Conservation (phyloP, 768 basidiomycete species). For the Naganishia vishniacii region DNA sequence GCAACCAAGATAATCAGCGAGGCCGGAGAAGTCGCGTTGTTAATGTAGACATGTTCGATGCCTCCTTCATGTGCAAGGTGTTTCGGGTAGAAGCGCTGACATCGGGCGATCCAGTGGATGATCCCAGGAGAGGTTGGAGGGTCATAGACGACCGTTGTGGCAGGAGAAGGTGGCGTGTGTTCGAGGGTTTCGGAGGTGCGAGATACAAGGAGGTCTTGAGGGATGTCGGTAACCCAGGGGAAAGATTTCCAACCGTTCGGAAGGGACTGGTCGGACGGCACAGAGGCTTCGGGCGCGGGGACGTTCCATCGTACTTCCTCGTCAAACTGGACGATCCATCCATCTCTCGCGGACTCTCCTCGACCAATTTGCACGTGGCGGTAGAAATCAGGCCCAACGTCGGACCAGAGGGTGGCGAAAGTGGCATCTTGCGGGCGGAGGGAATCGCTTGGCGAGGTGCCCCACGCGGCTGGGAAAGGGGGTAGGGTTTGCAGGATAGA, state of each 20-base stretch:
- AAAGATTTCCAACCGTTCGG: conserved; percentile 6
- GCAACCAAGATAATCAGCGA: background rate
- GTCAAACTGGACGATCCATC: conserved; percentile 7
- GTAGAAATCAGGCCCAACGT: conserved; percentile 18
- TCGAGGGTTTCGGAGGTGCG: background rate
- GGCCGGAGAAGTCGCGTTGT: background rate
- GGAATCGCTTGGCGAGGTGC: background rate
- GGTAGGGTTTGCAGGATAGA: conserved; percentile 1
- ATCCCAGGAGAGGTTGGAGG: conserved; percentile 11
- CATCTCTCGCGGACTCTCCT: background rate
- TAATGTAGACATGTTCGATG: conserved; percentile 6
- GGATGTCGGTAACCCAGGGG: background rate
- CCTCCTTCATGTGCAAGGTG: background rate
- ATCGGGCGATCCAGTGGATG: conserved; percentile 8
- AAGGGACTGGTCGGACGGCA: background rate
- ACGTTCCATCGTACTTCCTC: conserved; percentile 11
- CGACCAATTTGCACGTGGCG: conserved; percentile 2
- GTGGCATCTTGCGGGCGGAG: conserved; percentile 2
- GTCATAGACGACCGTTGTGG: background rate
- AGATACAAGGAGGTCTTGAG: background rate
- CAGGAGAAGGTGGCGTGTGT: too few species aligned
- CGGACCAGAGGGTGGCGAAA: conserved; percentile 19
- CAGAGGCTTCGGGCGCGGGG: background rate
- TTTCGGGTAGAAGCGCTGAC: background rate
- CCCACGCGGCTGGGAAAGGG: conserved; percentile 8